These are phyloP conservation scores for Picea glauca DNA, from an alignment of 75 land plant genomes.

Conservation along the genomic window DNA sequence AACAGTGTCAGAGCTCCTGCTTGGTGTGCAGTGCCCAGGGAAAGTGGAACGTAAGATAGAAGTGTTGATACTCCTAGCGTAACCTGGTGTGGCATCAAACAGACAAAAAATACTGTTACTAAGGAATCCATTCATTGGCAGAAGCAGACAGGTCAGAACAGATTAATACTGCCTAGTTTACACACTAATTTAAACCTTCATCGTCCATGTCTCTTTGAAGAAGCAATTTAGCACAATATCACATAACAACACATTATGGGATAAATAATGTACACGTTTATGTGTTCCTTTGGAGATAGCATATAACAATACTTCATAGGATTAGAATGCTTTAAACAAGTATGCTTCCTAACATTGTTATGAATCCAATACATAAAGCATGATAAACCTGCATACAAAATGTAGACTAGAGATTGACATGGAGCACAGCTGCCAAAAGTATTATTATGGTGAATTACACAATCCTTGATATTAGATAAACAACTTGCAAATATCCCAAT, in stretches of 20 bases:
- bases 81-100: conserved; percentile 44
- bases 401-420: too few species aligned
- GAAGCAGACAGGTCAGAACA: neutral
- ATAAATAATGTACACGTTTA: neutral
- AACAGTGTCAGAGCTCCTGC: conserved; percentile 93
- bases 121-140: neutral
- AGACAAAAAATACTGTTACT: neutral
- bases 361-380: neutral
- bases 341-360: neutral
- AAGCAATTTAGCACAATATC: neutral
- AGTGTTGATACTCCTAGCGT: conserved; percentile 89
- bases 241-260: neutral
- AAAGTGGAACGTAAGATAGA: conserved; percentile 80
- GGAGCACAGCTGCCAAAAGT: too few species aligned
- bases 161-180: neutral
- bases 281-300: neutral
- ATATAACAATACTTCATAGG: neutral
- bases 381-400: too few species aligned
- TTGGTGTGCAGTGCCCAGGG: conserved; percentile 89
- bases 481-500: too few species aligned
- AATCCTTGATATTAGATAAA: too few species aligned
- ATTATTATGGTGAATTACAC: too few species aligned
- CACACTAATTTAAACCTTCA: neutral
- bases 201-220: neutral
- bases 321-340: neutral